phyloP scores from a whole-genome alignment of 2,329 filamentous ascomycete species.

The Paradendryphiella salina region DNA sequence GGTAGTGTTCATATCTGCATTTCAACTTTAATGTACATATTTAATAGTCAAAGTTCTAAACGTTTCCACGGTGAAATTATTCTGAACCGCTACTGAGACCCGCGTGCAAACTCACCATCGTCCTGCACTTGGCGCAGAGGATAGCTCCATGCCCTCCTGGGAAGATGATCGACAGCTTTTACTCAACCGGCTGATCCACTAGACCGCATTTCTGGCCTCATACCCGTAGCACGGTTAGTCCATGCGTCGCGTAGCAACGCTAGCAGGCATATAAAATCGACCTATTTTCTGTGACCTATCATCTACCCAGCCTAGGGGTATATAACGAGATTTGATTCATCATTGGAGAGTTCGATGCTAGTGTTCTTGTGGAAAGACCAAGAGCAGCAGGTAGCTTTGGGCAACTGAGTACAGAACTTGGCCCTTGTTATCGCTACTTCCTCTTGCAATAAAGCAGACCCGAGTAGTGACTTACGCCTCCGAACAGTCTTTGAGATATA shows the following conservation, averaged over 20 bases:
- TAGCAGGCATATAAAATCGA: background rate
- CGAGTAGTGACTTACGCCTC: too few species aligned
- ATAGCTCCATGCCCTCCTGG: background rate
- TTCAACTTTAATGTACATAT: background rate
- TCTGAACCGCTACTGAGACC: too few species aligned
- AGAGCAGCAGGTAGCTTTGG: too few species aligned
- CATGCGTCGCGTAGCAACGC: background rate
- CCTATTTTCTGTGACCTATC: background rate
- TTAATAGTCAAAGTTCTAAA: too few species aligned
- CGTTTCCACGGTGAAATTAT: background rate
- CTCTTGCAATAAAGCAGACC: too few species aligned
- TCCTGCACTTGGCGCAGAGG: background rate
- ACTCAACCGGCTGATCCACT: background rate
- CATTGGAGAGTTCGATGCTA: too few species aligned
- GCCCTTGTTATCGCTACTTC: too few species aligned
- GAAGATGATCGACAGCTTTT: background rate
- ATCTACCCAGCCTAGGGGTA: background rate
- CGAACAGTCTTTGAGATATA: too few species aligned
- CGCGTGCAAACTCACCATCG: background rate
- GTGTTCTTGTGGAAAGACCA: too few species aligned
- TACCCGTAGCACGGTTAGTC: background rate
- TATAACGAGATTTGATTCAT: background rate
- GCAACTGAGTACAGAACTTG: too few species aligned
- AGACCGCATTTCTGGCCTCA: background rate
- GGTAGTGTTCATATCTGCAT: too few species aligned